Base-by-base conservation (phyloP, 2,329 filamentous ascomycete genomes). In the Cladobotryum mycophilum region DNA sequence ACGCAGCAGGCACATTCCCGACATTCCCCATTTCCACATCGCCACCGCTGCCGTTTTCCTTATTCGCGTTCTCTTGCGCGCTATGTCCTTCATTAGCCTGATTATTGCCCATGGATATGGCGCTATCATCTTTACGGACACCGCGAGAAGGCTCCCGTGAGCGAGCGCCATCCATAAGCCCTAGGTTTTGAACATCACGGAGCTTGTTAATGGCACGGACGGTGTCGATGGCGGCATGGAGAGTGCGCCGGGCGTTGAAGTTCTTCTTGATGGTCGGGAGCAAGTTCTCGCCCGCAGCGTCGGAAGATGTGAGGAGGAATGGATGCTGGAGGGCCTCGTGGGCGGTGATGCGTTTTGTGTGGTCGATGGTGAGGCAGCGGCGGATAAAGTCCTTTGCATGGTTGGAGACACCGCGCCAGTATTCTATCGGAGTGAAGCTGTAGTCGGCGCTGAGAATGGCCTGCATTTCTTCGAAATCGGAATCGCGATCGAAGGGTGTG, bases 391-490 rank as follows among this genome's bases (percentile, higher is more conserved):
- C 88, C 62, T 95, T 88, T 40, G 92, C 88, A 45, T 83, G 80
- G 47, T 85, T 78, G 20, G 89, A 95, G 55, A 99, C 92, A 54
- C 89, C 89, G 55, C 91, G 87, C 93, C 93, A 99, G 77, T 97
- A 97, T 67, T 96, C 92, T 55, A 88, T 73, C 1, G 93, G 93
- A 4, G 89, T 92, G 70, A 97, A 99, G 64, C 84, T 88, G 76
- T 97, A 99, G 73, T 97, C 92, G 53, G 93, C 93, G 55, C 90
- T 88, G 51, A 97, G 82, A 65, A 99, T 99, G 60, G 93, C 93
- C 74, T 97, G 92, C 92, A 99, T 97, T 74, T 99, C 93, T 74
- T 99, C 93, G 64, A 97, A 85, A 70, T 99, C 96, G 61, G 85
- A 92, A 69, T 97, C 93, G 50, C 93, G 87, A 71, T 99, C 93